Conservation (phyloP, 768 basidiomycete species). For the Megacollybia marginata region DNA sequence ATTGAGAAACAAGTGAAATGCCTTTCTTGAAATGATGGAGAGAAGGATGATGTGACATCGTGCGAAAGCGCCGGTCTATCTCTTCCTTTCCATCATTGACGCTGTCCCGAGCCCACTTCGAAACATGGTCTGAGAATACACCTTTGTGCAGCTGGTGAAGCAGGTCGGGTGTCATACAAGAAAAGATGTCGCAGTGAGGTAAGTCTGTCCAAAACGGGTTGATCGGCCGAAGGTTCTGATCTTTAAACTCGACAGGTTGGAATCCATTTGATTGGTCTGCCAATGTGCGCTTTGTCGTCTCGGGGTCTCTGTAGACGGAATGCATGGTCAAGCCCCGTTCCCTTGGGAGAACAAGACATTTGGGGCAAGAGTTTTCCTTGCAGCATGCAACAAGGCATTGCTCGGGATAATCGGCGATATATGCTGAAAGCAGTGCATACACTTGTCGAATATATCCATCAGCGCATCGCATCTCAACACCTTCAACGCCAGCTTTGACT, state of each 20-base stretch:
- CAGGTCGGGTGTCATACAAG: conserved; percentile 31
- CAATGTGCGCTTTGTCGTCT: background rate
- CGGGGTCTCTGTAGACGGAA: background rate
- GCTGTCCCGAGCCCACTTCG: too few species aligned
- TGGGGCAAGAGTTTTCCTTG: conserved; percentile 13
- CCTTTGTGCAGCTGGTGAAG: too few species aligned
- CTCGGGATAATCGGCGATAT: conserved; percentile 23
- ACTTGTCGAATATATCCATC: conserved; percentile 23
- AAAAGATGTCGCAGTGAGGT: conserved; percentile 34
- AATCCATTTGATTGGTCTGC: background rate
- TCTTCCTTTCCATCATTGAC: conserved; percentile 16
- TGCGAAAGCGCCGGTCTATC: too few species aligned
- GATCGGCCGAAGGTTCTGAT: too few species aligned
- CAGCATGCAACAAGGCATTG: conserved; percentile 17
- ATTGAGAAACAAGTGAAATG: too few species aligned
- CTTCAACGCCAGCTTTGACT: conserved; percentile 12
- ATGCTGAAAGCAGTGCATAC: conserved; percentile 25
- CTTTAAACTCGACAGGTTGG: background rate
- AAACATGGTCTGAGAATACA: too few species aligned
- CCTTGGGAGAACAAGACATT: conserved; percentile 9
- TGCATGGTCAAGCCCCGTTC: conserved; percentile 8
- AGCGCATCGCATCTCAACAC: conserved; percentile 20
- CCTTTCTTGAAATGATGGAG: too few species aligned
- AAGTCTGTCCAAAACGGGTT: too few species aligned
- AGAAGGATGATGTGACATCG: too few species aligned